A percentile compares a stretch with the other conserved stretches of the same genome.
Conservation (phyloP, 1,284 basidiomycete species). For the Ustilago xerochloae region DNA sequence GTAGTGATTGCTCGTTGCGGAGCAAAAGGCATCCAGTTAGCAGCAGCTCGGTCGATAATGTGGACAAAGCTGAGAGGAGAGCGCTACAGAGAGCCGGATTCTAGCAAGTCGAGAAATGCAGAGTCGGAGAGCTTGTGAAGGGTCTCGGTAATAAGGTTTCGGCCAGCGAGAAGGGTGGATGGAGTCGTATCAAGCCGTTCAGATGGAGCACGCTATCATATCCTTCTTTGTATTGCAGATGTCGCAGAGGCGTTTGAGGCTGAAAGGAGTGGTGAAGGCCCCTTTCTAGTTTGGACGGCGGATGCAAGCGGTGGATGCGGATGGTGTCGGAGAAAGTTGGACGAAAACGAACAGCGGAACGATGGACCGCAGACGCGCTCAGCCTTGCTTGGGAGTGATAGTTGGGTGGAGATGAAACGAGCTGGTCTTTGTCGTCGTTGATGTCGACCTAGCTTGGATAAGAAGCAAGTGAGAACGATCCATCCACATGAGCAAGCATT, state of each 20-base stretch:
- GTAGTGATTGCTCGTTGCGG: no score
- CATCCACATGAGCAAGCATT: no score
- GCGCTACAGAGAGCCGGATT: neutral
- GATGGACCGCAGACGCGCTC: neutral
- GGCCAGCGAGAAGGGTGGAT: neutral
- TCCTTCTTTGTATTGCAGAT: neutral
- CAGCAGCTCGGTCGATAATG: neutral
- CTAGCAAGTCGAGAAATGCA: neutral
- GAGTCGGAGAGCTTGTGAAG: neutral
- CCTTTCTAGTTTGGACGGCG: neutral
- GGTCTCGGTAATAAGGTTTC: neutral
- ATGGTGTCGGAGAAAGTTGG: neutral
- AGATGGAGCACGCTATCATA: conserved; percentile 6
- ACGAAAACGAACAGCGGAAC: conserved; percentile 2
- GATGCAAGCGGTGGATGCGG: conserved; percentile 1
- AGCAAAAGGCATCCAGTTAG: no score
- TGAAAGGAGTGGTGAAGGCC: neutral
- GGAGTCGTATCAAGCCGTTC: neutral
- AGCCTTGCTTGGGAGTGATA: neutral
- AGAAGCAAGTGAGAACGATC: conserved; percentile 1
- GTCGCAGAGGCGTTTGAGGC: neutral
- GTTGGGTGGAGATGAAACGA: neutral
- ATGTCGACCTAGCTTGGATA: conserved; percentile 5
- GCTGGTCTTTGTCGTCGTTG: neutral
- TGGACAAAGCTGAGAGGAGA: neutral